Base-by-base conservation (phyloP, 306 rosid species). In the Cucurbita moschata region DNA sequence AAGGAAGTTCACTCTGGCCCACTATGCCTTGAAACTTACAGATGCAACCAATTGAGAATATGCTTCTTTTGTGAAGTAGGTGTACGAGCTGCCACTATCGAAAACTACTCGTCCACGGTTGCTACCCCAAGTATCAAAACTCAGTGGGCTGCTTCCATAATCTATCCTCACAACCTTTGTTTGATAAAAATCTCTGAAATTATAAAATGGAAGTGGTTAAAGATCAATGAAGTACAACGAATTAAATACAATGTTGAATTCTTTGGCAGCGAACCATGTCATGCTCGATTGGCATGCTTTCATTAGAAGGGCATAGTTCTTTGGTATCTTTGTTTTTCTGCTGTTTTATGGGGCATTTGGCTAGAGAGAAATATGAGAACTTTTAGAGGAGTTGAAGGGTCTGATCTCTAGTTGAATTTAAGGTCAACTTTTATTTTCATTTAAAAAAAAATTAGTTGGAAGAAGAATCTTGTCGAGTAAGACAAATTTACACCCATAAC, bases 21-120 rank as follows among this genome's bases (percentile, higher is more conserved):
- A 37, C 43, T 47, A 49, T 26, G 7, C 21, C 21, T 58, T 52
- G 76, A 62, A 75, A 81, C 96, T 85, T 82, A 90, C 96, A 71
- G 86, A 82, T 78, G 90, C 82, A 76, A 90, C 77, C 80, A 90
- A 87, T 54, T 81, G 81, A 51, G 70, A 57, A 83, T 88, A 90
- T 30, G 90, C 85, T 76, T 81, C 82, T 79, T 81, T 84, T 8
- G 88, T 39, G 75, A 90, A 90, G 83, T 88, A 90, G 2, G 96
- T 88, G 75, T 86, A 90, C 67, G 96, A 90, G 71, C 95, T 88
- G 75, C 96, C 96, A 74, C 87, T 90, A 77, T 90, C 96, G 40
- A 90, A 88, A 76, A 90, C 77, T 66, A 83, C 82, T 42, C 78
- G 87, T 57, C 82, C 86, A 5, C 30, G 78, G 77, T 75, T 79